phyloP scores from a whole-genome alignment of 768 basidiomycete species.

The Mycena haematopus region DNA sequence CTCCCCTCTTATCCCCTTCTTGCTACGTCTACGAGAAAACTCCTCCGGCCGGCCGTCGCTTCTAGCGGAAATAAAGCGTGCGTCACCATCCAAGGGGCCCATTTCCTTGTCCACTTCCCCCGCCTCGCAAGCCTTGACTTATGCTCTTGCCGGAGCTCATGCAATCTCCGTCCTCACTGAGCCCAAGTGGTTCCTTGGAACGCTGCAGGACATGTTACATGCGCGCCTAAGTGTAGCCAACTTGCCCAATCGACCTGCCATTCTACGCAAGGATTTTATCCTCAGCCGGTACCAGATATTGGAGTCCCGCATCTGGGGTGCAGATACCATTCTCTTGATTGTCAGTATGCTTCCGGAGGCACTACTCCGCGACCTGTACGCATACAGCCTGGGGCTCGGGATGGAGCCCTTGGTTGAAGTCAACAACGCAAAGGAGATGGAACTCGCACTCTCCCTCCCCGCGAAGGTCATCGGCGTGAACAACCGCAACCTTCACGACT shows the following conservation, averaged over 20 bases:
- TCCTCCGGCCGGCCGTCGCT: constrained; percentile 63
- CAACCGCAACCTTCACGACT: constrained; percentile 96
- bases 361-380: constrained; percentile 79
- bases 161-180: constrained; percentile 98
- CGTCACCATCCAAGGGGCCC: constrained; percentile 94
- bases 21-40: constrained; percentile 65
- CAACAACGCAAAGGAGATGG: constrained; percentile 93
- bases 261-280: constrained; percentile 97
- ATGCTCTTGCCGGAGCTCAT: constrained; percentile 92
- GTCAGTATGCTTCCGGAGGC: constrained; percentile 88
- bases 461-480: constrained; percentile 97
- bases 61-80: constrained; percentile 97
- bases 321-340: constrained; percentile 95
- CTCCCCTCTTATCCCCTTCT: constrained; percentile 79
- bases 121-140: constrained; percentile 85
- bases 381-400: constrained; percentile 78
- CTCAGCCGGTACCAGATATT: constrained; percentile 94
- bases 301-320: constrained; percentile 94
- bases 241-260: constrained; percentile 89
- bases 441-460: constrained; percentile 80
- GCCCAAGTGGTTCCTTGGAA: constrained; percentile 97
- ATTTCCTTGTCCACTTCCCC: constrained; percentile 86
- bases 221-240: constrained; percentile 85
- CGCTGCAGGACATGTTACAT: constrained; percentile 90
- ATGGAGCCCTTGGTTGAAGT: constrained; percentile 99